These are phyloP conservation scores for Meredithiella fracta DNA, from an alignment of 2,329 filamentous ascomycete genomes.

Conservation along the genomic window DNA sequence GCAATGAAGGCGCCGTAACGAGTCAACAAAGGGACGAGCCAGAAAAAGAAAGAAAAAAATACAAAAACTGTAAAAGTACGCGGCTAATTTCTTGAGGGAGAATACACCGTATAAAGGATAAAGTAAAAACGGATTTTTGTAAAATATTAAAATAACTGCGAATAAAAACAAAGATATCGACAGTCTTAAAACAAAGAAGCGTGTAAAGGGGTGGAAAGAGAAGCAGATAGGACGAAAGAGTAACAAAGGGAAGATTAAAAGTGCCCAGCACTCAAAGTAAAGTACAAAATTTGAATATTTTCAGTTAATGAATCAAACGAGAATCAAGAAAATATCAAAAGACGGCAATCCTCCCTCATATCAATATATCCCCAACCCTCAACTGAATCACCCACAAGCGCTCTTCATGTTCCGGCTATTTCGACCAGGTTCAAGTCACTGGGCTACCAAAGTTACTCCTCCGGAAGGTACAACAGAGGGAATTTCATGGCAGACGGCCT, in stretches of 20 bases:
- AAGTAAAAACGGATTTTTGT: background rate
- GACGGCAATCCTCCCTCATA: background rate
- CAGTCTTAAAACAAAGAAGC: background rate
- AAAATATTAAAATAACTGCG: background rate
- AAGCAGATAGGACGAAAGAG: background rate
- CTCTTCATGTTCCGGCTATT: no score
- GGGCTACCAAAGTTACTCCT: background rate
- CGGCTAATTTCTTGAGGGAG: background rate
- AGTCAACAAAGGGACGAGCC: background rate
- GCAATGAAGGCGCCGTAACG: background rate
- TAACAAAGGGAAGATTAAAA: slow-evolving; percentile 15
- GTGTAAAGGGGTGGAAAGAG: background rate
- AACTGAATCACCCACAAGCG: no score
- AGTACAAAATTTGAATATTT: background rate
- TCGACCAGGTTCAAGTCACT: background rate
- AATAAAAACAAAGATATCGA: background rate
- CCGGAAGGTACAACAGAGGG: background rate
- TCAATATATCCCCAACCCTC: background rate
- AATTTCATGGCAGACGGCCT: background rate
- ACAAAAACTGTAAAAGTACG: no score
- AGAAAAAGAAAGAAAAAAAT: background rate
- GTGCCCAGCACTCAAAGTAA: slow-evolving; percentile 12
- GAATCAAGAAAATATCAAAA: slow-evolving; percentile 1
- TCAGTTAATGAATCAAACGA: slow-evolving; percentile 16
- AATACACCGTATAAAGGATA: background rate